A percentile compares a stretch with the other conserved stretches of the same genome.
These are phyloP conservation scores for Ustulina deusta DNA, from an alignment of 2,329 filamentous ascomycete species.

Conservation along the genomic window DNA sequence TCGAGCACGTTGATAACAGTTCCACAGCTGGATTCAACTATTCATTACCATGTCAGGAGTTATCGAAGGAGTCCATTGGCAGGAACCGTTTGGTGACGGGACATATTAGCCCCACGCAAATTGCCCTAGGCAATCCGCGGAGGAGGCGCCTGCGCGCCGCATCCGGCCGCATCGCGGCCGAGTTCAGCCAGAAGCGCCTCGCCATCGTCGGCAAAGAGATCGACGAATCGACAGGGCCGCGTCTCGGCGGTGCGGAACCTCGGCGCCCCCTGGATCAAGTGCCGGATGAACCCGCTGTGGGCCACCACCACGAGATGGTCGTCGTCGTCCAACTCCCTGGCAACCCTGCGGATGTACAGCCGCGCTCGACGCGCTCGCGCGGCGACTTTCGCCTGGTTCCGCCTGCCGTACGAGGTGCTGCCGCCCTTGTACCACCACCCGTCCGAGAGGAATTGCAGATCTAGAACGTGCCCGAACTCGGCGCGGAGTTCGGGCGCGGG, in stretches of 20 bases:
- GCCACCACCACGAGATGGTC: slow-evolving; percentile 25
- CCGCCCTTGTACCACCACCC: not conserved
- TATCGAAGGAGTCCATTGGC: too few relatives aligned
- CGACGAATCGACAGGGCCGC: not conserved
- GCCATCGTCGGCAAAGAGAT: slow-evolving; percentile 1
- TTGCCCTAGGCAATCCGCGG: too few relatives aligned
- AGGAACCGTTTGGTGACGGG: too few relatives aligned
- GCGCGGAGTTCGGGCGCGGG: not conserved
- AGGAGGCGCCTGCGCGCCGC: too few relatives aligned
- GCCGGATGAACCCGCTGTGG: not conserved
- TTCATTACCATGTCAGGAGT: too few relatives aligned
- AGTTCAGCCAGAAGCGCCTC: not conserved
- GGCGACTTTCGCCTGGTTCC: not conserved
- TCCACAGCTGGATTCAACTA: too few relatives aligned
- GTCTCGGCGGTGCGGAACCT: slow-evolving; percentile 1
- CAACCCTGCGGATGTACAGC: not conserved
- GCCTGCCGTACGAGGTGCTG: not conserved
- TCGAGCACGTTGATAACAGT: too few relatives aligned
- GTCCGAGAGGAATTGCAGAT: not conserved
- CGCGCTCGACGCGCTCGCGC: slow-evolving; percentile 1
- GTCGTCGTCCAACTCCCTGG: not conserved
- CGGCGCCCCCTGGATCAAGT: slow-evolving; percentile 1
- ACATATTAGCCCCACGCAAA: too few relatives aligned
- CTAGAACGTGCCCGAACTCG: slow-evolving; percentile 1
- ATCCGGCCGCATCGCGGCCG: too few relatives aligned